Base-by-base conservation (phyloP, 139 green algal species). In the Tetradesmus obliquus region DNA sequence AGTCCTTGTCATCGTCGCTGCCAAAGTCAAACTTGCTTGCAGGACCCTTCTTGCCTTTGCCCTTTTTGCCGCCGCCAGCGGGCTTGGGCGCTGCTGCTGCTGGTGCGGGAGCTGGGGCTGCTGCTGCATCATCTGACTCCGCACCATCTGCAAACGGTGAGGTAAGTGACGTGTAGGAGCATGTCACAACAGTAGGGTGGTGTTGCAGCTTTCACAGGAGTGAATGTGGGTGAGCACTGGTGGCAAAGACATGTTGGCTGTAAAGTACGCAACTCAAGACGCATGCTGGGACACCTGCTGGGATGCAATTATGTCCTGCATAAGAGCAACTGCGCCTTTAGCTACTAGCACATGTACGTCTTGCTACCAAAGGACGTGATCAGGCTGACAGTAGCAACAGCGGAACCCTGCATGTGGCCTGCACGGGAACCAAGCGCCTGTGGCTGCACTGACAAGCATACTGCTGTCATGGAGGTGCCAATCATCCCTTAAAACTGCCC, bases 41-140 rank as follows among this genome's bases (percentile, higher is more conserved):
- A 15, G 66, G 66, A 17, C 94, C 95, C 92, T 96, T 96, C 82
- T 97, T 97, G 62, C 91, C 94, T 84, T 97, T 96, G 79, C 92
- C 88, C 88, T 96, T 95, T 91, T 97, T 98, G 87, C 95, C 94
- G 87, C 95, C 94, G 55, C 72, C 91, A 6, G 22, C 87, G 1
- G 80, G 24, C 51, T 84, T 80, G 19, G 72, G 12, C n/a, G 74
- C 79, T 72, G 58, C 88, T 83, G 88, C 79, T 62, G 89, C 82
- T 88, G 89, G 60, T 88, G 57, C 69, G 87, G 74, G n/a, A 2
- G 86, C 86, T 62, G 91, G n/a, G 0, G 53, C 55, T 72, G 74
- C 8, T 13, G 32, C 82, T 20, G 9, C 79, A 20, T 66, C 89
- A 2, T 79, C 82, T 45, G n/a, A 76, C 19, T 60, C 51, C 57